Conservation (phyloP, 2,329 filamentous ascomycete genomes). For the Falciphora oryzae region DNA sequence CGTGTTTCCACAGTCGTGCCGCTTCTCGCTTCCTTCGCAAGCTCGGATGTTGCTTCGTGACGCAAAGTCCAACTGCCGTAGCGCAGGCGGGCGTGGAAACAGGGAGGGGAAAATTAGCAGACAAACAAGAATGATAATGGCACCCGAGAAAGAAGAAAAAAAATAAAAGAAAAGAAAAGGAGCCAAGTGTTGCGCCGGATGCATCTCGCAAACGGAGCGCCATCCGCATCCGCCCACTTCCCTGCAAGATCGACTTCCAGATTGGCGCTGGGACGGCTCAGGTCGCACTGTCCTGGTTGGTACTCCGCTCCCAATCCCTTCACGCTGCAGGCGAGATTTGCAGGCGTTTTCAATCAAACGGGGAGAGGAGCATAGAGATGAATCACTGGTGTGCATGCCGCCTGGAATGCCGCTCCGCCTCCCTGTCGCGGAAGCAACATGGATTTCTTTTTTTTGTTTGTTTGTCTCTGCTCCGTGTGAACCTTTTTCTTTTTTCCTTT, state of each 20-base stretch:
- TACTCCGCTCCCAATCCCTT: conserved; percentile 4
- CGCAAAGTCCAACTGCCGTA: no score
- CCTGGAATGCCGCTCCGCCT: not conserved
- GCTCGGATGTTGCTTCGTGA: no score
- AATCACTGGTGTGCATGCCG: not conserved
- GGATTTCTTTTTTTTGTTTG: not conserved
- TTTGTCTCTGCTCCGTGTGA: not conserved
- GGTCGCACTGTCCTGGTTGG: conserved; percentile 3
- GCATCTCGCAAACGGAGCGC: conserved; percentile 4
- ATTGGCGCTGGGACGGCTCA: not conserved
- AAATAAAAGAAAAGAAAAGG: not conserved
- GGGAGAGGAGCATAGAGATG: not conserved
- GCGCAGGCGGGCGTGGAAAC: not conserved
- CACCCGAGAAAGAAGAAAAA: not conserved
- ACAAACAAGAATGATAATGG: not conserved
- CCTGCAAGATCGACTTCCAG: not conserved
- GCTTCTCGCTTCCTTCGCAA: no score
- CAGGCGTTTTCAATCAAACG: conserved; percentile 1
- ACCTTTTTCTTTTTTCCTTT: not conserved
- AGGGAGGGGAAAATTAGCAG: not conserved
- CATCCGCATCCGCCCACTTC: not conserved
- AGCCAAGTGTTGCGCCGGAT: conserved; percentile 2
- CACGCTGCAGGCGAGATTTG: conserved; percentile 5
- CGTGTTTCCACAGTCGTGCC: not conserved
- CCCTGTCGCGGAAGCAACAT: not conserved